These are phyloP conservation scores for Tetradesmus lagerheimii DNA, from an alignment of 139 green algal genomes.

Conservation along the genomic window DNA sequence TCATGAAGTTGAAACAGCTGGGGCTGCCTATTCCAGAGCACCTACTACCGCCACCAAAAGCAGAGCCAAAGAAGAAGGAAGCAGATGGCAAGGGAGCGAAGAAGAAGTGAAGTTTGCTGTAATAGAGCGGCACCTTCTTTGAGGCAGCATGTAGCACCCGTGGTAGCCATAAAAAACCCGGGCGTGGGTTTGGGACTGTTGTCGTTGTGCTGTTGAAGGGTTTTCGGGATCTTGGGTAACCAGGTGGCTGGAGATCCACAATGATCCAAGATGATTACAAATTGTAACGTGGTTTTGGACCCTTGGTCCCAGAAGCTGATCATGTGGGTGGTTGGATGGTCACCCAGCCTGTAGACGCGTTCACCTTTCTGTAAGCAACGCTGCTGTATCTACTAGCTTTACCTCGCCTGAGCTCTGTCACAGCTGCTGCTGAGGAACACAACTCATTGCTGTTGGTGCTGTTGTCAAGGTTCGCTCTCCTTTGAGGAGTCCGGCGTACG, in stretches of 20 bases:
- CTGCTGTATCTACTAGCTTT: background rate
- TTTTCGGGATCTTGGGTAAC: background rate
- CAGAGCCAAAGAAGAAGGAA: constrained; percentile 46
- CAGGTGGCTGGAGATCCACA: background rate
- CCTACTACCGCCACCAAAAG: constrained; percentile 46
- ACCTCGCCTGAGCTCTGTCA: background rate
- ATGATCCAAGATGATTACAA: background rate
- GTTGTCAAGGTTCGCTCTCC: background rate
- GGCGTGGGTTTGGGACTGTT: background rate
- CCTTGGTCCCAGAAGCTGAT: background rate
- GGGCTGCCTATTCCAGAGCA: constrained; percentile 58
- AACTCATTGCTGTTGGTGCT: background rate
- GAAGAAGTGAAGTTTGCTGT: constrained; percentile 27
- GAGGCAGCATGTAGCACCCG: background rate
- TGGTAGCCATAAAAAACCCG: too few species aligned
- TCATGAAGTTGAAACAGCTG: constrained; percentile 51
- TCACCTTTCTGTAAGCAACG: background rate
- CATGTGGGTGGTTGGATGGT: background rate
- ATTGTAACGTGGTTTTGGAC: background rate
- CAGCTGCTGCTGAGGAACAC: background rate
- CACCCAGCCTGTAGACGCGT: too few species aligned
- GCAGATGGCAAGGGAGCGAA: constrained; percentile 35
- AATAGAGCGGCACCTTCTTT: too few species aligned
- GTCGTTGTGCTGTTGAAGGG: background rate
- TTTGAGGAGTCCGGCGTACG: too few species aligned